These are phyloP conservation scores for Fusarium buharicum DNA, from an alignment of 2,329 filamentous ascomycete species.

Conservation along the genomic window DNA sequence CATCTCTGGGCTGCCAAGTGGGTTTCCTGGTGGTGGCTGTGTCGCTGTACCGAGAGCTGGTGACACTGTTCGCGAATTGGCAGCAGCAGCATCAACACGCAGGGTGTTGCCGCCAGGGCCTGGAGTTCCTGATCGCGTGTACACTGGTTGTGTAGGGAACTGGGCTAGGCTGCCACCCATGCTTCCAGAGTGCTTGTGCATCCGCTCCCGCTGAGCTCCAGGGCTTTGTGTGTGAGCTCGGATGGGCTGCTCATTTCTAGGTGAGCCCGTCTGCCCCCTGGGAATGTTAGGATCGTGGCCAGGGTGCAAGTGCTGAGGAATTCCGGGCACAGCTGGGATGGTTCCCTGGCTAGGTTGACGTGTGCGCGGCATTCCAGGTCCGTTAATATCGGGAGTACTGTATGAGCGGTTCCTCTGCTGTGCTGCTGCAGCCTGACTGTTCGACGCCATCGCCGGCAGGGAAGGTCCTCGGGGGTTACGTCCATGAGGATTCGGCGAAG, in stretches of 20 bases:
- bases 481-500: conserved; percentile 72
- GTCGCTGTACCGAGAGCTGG: conserved; percentile 56
- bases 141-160: conserved; percentile 66
- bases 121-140: conserved; percentile 60
- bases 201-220: conserved; percentile 70
- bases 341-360: conserved; percentile 64
- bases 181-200: conserved; percentile 60
- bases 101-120: conserved; percentile 51
- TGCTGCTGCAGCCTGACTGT: conserved; percentile 64
- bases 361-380: conserved; percentile 67
- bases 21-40: conserved; percentile 38
- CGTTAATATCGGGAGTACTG: conserved; percentile 94
- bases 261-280: conserved; percentile 84
- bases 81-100: conserved; percentile 52
- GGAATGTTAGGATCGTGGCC: conserved; percentile 73
- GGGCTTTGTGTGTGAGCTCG: conserved; percentile 78
- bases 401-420: conserved; percentile 87
- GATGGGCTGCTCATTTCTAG: conserved; percentile 73
- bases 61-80: conserved; percentile 58
- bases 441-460: conserved; percentile 74
- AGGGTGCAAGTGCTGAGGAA: conserved; percentile 74
- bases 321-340: conserved; percentile 79
- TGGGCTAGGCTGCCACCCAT: conserved; percentile 65
- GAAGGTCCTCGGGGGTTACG: conserved; percentile 81
- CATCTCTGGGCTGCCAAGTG: conserved; percentile 60